Conservation (phyloP, 495 filamentous ascomycete species). For the Hypoxylon trugodes region DNA sequence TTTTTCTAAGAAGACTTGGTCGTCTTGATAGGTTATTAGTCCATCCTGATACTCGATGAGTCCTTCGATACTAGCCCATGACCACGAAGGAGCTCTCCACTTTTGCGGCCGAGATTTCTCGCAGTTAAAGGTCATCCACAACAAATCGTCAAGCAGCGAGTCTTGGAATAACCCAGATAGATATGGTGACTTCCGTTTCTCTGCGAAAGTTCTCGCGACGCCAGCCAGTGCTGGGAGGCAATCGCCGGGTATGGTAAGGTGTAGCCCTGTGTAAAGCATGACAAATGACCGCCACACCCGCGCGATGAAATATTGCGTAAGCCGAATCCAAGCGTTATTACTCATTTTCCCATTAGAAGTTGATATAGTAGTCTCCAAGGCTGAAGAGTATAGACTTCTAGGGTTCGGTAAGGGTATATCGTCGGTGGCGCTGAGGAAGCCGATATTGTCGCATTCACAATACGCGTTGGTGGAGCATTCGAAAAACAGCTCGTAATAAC, state of each 20-base stretch:
- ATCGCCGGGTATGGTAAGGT: background rate
- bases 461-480: background rate
- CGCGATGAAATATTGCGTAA: background rate
- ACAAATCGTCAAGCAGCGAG: background rate
- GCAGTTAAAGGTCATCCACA: background rate
- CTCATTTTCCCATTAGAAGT: background rate
- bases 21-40: background rate
- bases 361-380: background rate
- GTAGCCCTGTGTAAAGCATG: background rate
- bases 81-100: constrained; percentile 8
- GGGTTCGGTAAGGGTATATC: background rate
- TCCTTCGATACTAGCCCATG: constrained; percentile 1
- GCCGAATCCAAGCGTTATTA: background rate
- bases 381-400: background rate
- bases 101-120: background rate
- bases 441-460: background rate
- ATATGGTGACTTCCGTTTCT: background rate
- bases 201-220: background rate
- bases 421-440: background rate
- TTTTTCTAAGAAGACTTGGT: background rate
- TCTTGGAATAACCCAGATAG: background rate
- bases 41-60: background rate
- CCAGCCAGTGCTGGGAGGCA: background rate
- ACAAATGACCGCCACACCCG: constrained; percentile 1
- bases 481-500: background rate